These are phyloP conservation scores for Nyctanthes arbortristis DNA, from an alignment of 257 asterid species.

Conservation along the genomic window DNA sequence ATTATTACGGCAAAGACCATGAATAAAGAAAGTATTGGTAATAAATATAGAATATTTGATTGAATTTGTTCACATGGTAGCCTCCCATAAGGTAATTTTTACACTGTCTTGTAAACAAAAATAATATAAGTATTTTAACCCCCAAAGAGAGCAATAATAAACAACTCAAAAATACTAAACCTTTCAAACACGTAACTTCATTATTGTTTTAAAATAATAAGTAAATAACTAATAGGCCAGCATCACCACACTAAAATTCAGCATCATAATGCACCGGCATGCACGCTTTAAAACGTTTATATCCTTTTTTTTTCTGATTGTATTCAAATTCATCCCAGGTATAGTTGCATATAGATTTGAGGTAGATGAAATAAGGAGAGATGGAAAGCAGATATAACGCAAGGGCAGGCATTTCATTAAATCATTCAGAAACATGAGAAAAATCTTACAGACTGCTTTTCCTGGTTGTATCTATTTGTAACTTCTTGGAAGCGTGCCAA, in stretches of 20 bases:
- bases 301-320: neutral
- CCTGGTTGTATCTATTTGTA: constrained; percentile 86
- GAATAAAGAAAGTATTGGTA: neutral
- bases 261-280: neutral
- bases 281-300: neutral
- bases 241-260: too few species aligned
- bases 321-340: neutral
- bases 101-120: neutral
- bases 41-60: neutral
- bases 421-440: constrained; percentile 10
- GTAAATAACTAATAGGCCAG: too few species aligned
- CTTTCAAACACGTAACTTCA: too few species aligned
- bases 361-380: constrained; percentile 4
- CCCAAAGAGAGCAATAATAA: neutral
- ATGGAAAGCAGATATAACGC: constrained; percentile 2
- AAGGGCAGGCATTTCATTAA: constrained; percentile 13
- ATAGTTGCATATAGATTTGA: neutral
- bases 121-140: neutral
- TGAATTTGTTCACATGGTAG: neutral
- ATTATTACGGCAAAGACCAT: constrained; percentile 1
- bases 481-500: constrained; percentile 97
- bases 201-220: too few species aligned
- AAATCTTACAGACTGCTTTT: constrained; percentile 89
- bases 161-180: too few species aligned
- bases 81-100: neutral